Percentiles rank a stretch among this genome's conserved stretches.
phyloP scores from a whole-genome alignment of 305 asterid genomes.

The Fraxinus xanthoxyloides region DNA sequence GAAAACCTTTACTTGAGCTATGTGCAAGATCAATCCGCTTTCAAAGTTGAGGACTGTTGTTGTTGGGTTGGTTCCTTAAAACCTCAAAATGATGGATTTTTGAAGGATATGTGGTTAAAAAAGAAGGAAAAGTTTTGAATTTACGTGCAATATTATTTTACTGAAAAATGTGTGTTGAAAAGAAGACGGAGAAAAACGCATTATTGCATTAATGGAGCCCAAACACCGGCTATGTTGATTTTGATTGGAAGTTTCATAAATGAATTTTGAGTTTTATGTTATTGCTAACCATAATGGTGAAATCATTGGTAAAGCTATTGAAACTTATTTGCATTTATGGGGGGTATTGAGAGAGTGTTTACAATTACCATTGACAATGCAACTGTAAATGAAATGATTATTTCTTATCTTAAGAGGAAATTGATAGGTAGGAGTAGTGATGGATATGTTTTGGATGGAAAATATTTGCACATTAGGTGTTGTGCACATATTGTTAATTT shows the following conservation, averaged over 20 bases:
- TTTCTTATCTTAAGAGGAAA: background rate
- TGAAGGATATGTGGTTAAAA: no score
- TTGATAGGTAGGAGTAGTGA: background rate
- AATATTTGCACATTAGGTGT: background rate
- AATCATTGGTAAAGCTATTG: background rate
- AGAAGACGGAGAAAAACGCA: no score
- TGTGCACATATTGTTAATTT: background rate
- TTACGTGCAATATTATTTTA: no score
- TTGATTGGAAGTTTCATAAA: background rate
- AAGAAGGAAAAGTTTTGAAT: no score
- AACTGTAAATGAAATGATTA: background rate
- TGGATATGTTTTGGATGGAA: background rate
- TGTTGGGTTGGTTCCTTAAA: no score
- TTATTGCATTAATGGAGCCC: no score
- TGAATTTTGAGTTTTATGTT: background rate
- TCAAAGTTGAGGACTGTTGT: no score
- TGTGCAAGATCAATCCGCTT: no score
- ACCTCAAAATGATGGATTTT: no score
- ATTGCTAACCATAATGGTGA: background rate
- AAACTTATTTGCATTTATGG: background rate
- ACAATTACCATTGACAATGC: background rate
- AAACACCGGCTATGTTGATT: no score
- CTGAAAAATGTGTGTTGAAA: no score
- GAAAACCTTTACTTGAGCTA: no score
- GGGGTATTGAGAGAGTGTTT: background rate